Percentiles rank a stretch among this genome's conserved stretches.
These are phyloP conservation scores for Ormosia emarginata DNA, from an alignment of 306 rosid species.

Conservation along the genomic window DNA sequence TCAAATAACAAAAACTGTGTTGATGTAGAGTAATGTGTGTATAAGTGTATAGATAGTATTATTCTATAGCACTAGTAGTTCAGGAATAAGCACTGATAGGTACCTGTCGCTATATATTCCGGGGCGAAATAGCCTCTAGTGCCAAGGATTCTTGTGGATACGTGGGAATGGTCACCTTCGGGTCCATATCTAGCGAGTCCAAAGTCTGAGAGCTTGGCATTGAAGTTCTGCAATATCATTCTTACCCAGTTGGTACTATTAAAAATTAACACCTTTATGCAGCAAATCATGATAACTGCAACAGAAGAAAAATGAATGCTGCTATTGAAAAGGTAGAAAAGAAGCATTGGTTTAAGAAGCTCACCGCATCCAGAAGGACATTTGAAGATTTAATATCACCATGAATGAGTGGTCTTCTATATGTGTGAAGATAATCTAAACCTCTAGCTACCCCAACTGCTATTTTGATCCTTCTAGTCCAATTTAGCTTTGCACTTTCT, in stretches of 20 bases:
- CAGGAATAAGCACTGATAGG: background rate
- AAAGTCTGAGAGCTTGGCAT: constrained; percentile 47
- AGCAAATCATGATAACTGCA: background rate
- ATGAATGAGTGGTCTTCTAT: constrained; percentile 44
- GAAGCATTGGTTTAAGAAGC: background rate
- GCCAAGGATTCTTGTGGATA: constrained; percentile 43
- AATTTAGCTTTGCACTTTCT: constrained; percentile 14
- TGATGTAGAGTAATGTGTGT: too few relatives aligned
- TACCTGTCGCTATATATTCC: constrained; percentile 43
- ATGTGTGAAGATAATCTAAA: constrained; percentile 46
- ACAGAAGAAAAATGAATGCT: background rate
- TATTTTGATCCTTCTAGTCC: constrained; percentile 49
- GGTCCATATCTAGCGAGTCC: constrained; percentile 54
- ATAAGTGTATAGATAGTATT: too few relatives aligned
- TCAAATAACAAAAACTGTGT: too few relatives aligned
- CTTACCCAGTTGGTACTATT: background rate
- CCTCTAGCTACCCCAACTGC: constrained; percentile 51
- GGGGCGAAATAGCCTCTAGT: constrained; percentile 49
- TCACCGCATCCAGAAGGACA: constrained; percentile 51
- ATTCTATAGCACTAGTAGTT: background rate
- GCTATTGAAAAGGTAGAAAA: background rate
- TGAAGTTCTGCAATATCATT: constrained; percentile 28
- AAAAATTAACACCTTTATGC: background rate
- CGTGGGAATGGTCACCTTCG: constrained; percentile 20
- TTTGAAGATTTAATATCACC: constrained; percentile 55